Evolutionary conservation across 495 filamentous ascomycete species (phyloP).

Genomic region (Penicillium pancosmium): DNA sequence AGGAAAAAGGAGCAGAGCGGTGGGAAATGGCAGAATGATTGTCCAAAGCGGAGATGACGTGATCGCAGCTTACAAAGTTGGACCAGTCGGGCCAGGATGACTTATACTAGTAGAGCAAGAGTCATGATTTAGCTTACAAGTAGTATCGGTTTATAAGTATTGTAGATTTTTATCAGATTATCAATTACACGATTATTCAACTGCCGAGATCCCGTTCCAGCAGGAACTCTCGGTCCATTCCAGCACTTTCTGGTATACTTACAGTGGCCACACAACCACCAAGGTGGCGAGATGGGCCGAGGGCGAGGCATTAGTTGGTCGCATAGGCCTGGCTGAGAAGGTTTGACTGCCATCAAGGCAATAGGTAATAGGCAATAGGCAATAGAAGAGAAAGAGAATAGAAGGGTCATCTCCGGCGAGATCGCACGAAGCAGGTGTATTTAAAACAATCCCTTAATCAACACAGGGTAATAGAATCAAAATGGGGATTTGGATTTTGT

Average conservation of each 20-base stretch:
- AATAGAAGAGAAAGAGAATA: neutral
- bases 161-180: neutral
- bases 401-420: neutral
- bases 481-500: neutral
- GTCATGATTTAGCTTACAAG: neutral
- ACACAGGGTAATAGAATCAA: neutral
- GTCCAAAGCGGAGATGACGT: conserved; percentile 21
- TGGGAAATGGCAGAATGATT: conserved; percentile 11
- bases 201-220: neutral
- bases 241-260: neutral
- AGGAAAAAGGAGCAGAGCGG: conserved; percentile 17
- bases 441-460: neutral
- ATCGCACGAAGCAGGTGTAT: neutral
- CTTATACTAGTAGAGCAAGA: neutral
- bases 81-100: conserved; percentile 10
- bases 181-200: conserved; percentile 1
- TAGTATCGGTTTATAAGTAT: neutral
- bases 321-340: neutral
- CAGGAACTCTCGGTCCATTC: neutral
- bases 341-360: neutral
- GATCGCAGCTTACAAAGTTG: conserved; percentile 30
- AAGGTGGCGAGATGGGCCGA: neutral
- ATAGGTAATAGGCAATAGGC: neutral
- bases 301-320: neutral
- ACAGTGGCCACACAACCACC: neutral